phyloP scores from a whole-genome alignment of 1,139 yeast species.

The Suhomyces wounanorum region DNA sequence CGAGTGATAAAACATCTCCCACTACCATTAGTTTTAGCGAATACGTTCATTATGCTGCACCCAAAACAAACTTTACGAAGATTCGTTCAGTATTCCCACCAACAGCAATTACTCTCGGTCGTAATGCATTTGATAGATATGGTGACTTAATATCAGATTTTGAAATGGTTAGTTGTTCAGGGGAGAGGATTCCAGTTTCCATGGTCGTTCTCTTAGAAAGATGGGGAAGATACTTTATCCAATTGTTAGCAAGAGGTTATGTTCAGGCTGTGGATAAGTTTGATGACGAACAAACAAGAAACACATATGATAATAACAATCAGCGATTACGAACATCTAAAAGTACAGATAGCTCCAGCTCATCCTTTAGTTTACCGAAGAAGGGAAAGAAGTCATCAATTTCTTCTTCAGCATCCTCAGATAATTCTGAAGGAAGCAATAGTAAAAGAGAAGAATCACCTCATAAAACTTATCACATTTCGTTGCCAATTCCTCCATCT shows the following conservation, averaged over 20 bases:
- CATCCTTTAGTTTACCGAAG: conserved; percentile 2
- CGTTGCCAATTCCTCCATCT: conserved; percentile 27
- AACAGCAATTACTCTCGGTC: conserved; percentile 73
- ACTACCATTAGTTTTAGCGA: conserved; percentile 55
- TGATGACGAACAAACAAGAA: conserved; percentile 33
- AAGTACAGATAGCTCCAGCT: conserved; percentile 12
- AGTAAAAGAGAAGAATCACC: conserved; percentile 5
- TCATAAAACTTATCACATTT: conserved; percentile 19
- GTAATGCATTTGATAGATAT: conserved; percentile 69
- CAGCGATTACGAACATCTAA: conserved; percentile 9
- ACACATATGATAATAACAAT: not conserved
- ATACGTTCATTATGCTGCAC: conserved; percentile 76
- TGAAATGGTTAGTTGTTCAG: conserved; percentile 67
- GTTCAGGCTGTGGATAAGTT: conserved; percentile 56
- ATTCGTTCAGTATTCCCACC: conserved; percentile 72
- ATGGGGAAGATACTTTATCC: conserved; percentile 74
- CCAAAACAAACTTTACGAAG: conserved; percentile 64
- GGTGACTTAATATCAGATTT: conserved; percentile 68
- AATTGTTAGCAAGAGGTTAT: conserved; percentile 61
- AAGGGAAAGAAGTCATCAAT: conserved; percentile 8
- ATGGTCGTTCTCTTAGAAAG: conserved; percentile 60
- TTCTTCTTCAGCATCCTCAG: conserved; percentile 12
- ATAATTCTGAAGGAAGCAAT: conserved; percentile 2
- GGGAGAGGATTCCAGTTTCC: conserved; percentile 65
- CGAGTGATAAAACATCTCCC: conserved; percentile 17